Conservation (phyloP, 257 asterid genomes). For the Euphrasia confusa region DNA sequence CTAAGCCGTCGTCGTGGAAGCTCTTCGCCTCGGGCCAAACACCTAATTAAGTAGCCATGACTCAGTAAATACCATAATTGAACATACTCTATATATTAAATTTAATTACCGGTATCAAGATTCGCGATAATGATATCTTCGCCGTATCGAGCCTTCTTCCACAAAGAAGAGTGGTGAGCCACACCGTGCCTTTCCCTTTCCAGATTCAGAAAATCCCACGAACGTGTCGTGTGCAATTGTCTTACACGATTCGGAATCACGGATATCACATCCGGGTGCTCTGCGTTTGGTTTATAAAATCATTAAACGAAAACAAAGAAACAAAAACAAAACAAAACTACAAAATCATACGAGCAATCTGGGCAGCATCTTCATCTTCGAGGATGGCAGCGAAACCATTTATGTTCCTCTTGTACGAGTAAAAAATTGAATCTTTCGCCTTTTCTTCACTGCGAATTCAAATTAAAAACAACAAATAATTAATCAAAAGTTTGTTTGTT, state of each 20-base stretch:
- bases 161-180: constrained; percentile 35
- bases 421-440: constrained; percentile 58
- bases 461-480: not conserved
- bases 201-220: constrained; percentile 67
- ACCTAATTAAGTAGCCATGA: constrained; percentile 27
- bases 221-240: constrained; percentile 63
- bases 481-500: too few relatives aligned
- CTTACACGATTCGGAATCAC: constrained; percentile 44
- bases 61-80: not conserved
- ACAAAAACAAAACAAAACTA: not conserved
- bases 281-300: constrained; percentile 20
- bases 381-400: constrained; percentile 80
- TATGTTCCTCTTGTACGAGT: constrained; percentile 54
- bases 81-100: too few relatives aligned
- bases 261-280: constrained; percentile 57
- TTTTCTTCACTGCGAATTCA: constrained; percentile 37
- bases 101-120: constrained; percentile 58
- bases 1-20: constrained; percentile 56
- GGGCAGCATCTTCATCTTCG: constrained; percentile 58
- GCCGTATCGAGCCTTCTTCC: constrained; percentile 61
- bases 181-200: constrained; percentile 34
- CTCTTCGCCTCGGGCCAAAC: constrained; percentile 87
- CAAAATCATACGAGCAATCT: constrained; percentile 37
- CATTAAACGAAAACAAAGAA: not conserved
- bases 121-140: constrained; percentile 57